Conservation (phyloP, 139 green algal species). For the Chlamydomonas incerta region DNA sequence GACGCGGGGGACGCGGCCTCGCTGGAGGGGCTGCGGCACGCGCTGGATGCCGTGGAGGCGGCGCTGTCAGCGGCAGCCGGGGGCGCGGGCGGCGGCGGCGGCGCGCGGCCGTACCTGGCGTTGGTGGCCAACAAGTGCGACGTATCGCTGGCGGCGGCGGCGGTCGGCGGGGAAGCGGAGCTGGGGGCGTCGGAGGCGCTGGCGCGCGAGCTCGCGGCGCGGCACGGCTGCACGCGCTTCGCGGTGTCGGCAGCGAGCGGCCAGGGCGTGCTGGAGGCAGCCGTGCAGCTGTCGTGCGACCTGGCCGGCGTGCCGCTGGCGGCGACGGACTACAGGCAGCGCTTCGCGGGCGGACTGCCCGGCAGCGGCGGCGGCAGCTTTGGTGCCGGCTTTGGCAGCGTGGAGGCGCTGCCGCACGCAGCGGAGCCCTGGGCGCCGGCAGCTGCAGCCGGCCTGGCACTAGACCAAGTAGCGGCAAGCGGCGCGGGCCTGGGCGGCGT, state of each 20-base stretch:
- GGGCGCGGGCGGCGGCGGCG: background rate
- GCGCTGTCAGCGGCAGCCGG: too few relatives aligned
- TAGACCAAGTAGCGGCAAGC: too few relatives aligned
- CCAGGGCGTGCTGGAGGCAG: background rate
- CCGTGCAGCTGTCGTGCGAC: constrained; percentile 25
- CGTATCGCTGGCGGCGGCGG: background rate
- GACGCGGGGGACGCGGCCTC: background rate
- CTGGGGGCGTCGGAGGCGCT: background rate
- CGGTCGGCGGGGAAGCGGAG: background rate
- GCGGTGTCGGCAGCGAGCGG: background rate
- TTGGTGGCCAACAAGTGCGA: constrained; percentile 26
- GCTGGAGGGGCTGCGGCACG: background rate
- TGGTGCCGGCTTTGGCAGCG: background rate
- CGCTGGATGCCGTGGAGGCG: background rate
- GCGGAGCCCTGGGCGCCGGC: too few relatives aligned
- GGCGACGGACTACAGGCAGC: background rate
- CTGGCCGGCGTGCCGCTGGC: constrained; percentile 31
- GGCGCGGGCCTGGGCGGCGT: too few relatives aligned
- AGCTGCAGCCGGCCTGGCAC: too few relatives aligned
- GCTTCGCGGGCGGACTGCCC: background rate
- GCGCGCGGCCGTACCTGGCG: constrained; percentile 22
- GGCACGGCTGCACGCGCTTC: constrained; percentile 29
- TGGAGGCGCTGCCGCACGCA: too few relatives aligned
- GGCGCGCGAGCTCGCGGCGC: constrained; percentile 16
- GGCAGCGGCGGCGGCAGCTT: background rate